These are phyloP conservation scores for Taxillus chinensis DNA, from an alignment of 164 flowering plant species.

Conservation along the genomic window DNA sequence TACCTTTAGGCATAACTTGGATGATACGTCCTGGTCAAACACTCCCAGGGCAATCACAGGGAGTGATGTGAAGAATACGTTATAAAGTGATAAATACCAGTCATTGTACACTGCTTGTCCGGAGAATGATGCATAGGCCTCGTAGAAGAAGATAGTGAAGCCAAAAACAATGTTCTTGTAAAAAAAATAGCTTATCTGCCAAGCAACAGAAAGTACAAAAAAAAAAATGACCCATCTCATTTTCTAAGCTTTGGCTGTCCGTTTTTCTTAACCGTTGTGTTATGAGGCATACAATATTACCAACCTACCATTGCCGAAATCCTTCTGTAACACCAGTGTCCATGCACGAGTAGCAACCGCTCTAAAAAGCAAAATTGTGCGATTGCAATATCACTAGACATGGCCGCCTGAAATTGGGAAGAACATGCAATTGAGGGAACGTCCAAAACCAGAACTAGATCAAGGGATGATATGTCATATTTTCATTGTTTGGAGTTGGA, in stretches of 20 bases:
- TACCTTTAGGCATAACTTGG: conserved; percentile 42
- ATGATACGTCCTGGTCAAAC: conserved; percentile 49
- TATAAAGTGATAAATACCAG: conserved; percentile 42
- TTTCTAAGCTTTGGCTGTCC: not conserved
- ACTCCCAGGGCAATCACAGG: conserved; percentile 56
- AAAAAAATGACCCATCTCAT: not conserved
- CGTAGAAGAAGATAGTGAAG: conserved; percentile 44
- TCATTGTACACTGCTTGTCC: conserved; percentile 46
- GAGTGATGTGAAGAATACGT: conserved; percentile 54
- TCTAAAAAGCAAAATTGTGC: conserved; percentile 53
- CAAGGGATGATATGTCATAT: not conserved
- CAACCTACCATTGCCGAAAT: conserved; percentile 44
- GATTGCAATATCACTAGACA: conserved; percentile 60
- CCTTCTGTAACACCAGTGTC: conserved; percentile 67
- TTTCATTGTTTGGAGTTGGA: too few species aligned
- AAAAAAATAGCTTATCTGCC: conserved; percentile 54
- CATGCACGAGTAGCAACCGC: conserved; percentile 54
- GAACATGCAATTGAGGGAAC: not conserved
- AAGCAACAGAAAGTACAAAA: conserved; percentile 2
- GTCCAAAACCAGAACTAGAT: not conserved
- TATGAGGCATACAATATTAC: not conserved
- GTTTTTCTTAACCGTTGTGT: not conserved
- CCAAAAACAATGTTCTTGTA: conserved; percentile 57
- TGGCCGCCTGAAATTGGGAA: conserved; percentile 36
- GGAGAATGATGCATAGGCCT: conserved; percentile 46